Percentiles rank a stretch among this genome's conserved stretches.
phyloP scores from a whole-genome alignment of 257 asterid species.

The Lantana camara region DNA sequence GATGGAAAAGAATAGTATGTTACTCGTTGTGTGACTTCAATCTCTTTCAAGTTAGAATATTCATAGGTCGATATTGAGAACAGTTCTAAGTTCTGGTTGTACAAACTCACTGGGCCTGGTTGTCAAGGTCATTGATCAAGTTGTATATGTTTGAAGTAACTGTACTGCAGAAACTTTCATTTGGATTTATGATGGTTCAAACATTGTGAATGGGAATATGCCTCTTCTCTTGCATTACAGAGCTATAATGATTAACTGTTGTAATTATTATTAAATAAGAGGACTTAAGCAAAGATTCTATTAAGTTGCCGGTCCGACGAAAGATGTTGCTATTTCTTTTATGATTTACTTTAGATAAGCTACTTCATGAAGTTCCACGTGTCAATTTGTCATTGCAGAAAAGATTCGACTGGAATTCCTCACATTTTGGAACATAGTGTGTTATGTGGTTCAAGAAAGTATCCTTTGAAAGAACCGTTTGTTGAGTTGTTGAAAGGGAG shows the following conservation, averaged over 20 bases:
- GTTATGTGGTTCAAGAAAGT: constrained; percentile 96
- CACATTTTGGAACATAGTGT: constrained; percentile 98
- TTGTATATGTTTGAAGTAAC: not conserved
- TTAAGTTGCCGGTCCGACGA: constrained; percentile 1
- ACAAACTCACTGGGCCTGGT: not conserved
- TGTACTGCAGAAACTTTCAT: not conserved
- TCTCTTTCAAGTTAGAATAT: not conserved
- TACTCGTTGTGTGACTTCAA: not conserved
- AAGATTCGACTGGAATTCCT: constrained; percentile 97
- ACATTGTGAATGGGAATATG: not conserved
- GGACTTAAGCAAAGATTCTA: constrained; percentile 11
- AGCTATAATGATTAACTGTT: not conserved
- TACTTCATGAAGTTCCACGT: constrained; percentile 16
- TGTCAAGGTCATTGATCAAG: constrained; percentile 6
- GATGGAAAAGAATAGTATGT: not conserved
- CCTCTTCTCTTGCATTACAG: not conserved
- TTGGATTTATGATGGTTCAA: constrained; percentile 5
- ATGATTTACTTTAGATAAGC: not conserved
- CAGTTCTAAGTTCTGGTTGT: not conserved
- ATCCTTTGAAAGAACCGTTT: constrained; percentile 95
- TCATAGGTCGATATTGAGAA: constrained; percentile 1
- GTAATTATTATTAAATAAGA: constrained; percentile 15
- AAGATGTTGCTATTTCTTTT: constrained; percentile 13
- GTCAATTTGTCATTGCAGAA: constrained; percentile 58
- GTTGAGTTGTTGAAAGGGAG: constrained; percentile 97